Percentiles rank a stretch among this genome's conserved stretches.
Conservation (phyloP, 2,329 filamentous ascomycete genomes). For the Ceratocystis lukuohia region DNA sequence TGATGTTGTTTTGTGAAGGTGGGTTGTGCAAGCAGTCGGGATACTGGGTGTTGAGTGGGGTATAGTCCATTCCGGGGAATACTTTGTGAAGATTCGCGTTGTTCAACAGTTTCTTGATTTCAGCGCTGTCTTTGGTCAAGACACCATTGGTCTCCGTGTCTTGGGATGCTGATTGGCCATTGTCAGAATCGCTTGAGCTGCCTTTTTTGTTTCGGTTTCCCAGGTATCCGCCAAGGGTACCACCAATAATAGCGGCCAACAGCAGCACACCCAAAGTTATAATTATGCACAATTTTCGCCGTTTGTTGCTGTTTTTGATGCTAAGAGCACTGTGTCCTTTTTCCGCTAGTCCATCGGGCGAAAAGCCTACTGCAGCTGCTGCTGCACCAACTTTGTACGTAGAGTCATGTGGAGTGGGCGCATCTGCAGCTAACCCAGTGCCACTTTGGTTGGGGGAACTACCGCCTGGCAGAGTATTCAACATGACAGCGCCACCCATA, state of each 20-base stretch:
- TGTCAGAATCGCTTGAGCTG: slow-evolving; percentile 21
- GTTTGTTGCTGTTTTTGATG: slow-evolving; percentile 24
- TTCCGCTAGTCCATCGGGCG: slow-evolving; percentile 34
- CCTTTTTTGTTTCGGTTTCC: slow-evolving; percentile 34
- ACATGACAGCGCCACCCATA: slow-evolving; percentile 28
- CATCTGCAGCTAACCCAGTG: slow-evolving; percentile 1
- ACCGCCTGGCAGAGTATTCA: slow-evolving; percentile 14
- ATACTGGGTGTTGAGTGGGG: slow-evolving; percentile 79
- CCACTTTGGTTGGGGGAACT: slow-evolving; percentile 12
- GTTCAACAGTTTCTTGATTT: slow-evolving; percentile 71
- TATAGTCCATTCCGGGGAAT: slow-evolving; percentile 92
- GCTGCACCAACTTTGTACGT: neutral
- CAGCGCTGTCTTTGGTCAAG: slow-evolving; percentile 56
- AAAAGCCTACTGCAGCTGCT: slow-evolving; percentile 12
- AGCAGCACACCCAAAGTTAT: slow-evolving; percentile 50
- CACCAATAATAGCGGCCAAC: slow-evolving; percentile 57
- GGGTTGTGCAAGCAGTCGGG: slow-evolving; percentile 65
- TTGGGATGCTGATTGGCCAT: slow-evolving; percentile 40
- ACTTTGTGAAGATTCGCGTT: slow-evolving; percentile 78
- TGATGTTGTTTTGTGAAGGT: slow-evolving; percentile 87
- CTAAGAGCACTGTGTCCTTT: neutral
- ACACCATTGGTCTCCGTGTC: slow-evolving; percentile 54
- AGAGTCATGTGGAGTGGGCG: neutral
- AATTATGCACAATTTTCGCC: slow-evolving; percentile 56
- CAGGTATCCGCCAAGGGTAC: slow-evolving; percentile 59